phyloP scores from a whole-genome alignment of 768 basidiomycete genomes.

The Agaricus bisporus region DNA sequence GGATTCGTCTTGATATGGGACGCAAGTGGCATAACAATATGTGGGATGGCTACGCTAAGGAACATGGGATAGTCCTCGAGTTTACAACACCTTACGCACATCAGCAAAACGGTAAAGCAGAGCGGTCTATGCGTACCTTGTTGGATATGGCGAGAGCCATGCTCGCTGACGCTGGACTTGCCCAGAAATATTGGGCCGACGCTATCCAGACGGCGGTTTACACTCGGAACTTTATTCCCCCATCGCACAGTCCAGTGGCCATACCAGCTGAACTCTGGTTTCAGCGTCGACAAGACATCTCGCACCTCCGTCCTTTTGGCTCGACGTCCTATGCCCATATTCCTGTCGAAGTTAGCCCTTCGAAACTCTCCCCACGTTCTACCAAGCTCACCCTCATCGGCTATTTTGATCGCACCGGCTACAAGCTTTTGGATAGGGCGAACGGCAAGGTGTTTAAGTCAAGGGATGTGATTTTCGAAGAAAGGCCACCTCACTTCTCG shows the following conservation, averaged over 20 bases:
- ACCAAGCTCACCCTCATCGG: slow-evolving; percentile 18
- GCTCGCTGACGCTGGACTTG: too few relatives aligned
- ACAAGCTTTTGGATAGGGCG: slow-evolving; percentile 14
- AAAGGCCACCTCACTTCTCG: slow-evolving; percentile 11
- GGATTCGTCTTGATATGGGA: not conserved
- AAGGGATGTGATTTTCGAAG: slow-evolving; percentile 21
- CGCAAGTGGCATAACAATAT: too few relatives aligned
- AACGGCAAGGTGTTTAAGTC: slow-evolving; percentile 12
- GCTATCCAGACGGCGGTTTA: too few relatives aligned
- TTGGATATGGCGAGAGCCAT: too few relatives aligned
- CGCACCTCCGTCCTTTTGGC: slow-evolving; percentile 24
- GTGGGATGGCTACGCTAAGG: too few relatives aligned
- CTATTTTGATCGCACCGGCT: slow-evolving; percentile 16
- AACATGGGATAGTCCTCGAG: too few relatives aligned
- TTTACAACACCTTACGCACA: too few relatives aligned
- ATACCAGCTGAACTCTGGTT: slow-evolving; percentile 15
- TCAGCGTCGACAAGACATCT: slow-evolving; percentile 18
- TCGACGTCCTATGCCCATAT: slow-evolving; percentile 23
- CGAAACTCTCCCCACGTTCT: slow-evolving; percentile 12
- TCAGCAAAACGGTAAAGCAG: too few relatives aligned
- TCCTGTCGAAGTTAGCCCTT: slow-evolving; percentile 1
- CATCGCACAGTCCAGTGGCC: too few relatives aligned
- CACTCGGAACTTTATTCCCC: too few relatives aligned
- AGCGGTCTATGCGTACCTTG: too few relatives aligned
- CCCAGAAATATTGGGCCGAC: too few relatives aligned